These are phyloP conservation scores for Pelagomonas calceolata DNA, from an alignment of 108 stramenopile genomes.

Conservation along the genomic window DNA sequence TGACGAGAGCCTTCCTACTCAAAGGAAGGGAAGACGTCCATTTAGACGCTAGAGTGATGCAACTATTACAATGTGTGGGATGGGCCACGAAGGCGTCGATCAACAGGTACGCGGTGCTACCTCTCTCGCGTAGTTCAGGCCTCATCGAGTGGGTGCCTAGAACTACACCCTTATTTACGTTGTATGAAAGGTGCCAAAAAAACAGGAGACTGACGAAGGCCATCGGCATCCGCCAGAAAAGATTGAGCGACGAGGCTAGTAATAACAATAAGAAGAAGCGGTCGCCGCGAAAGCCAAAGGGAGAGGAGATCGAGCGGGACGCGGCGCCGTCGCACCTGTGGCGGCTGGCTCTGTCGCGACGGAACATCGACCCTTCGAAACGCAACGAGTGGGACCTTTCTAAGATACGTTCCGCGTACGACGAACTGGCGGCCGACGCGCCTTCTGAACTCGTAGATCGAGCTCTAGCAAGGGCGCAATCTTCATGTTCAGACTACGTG, in stretches of 20 bases:
- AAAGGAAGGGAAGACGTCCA: slow-evolving; percentile 22
- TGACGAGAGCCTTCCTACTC: background rate
- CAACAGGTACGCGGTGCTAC: slow-evolving; percentile 6
- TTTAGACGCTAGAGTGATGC: slow-evolving; percentile 19
- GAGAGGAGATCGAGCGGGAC: background rate
- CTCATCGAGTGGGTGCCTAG: slow-evolving; percentile 22
- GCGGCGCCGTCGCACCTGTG: no score
- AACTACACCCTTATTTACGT: background rate
- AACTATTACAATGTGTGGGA: background rate
- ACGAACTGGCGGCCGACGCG: background rate
- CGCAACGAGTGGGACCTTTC: background rate
- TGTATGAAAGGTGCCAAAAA: background rate
- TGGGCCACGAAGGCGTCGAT: no score
- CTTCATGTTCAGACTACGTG: background rate
- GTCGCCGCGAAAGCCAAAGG: background rate
- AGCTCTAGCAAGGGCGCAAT: background rate
- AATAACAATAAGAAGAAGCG: background rate
- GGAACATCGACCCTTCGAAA: background rate
- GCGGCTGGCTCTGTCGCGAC: background rate
- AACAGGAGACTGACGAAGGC: background rate
- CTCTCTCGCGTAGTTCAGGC: slow-evolving; percentile 2
- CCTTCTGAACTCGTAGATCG: slow-evolving; percentile 1
- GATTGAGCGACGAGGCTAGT: background rate
- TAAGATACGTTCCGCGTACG: background rate
- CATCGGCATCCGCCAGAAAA: background rate